These are phyloP conservation scores for Magnusiomyces tetraspermus DNA, from an alignment of 1,139 yeast species.

Conservation along the genomic window DNA sequence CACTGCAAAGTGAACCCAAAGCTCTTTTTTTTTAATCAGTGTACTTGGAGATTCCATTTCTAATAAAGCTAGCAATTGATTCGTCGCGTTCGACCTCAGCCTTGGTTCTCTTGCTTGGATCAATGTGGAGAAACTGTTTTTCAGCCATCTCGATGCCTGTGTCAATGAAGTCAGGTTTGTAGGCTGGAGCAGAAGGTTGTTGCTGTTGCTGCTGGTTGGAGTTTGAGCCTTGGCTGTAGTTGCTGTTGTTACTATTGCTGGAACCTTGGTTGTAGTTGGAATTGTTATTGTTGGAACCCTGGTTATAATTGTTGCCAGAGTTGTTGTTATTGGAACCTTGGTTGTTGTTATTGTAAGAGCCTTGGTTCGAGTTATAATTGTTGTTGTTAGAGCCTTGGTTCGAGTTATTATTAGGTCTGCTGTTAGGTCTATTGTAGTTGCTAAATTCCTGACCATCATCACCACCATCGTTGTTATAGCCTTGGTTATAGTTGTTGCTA, in stretches of 20 bases:
- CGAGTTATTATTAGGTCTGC: not conserved
- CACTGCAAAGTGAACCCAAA: no score
- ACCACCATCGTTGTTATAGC: not conserved
- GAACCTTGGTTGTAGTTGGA: not conserved
- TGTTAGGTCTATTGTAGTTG: not conserved
- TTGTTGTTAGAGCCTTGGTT: not conserved
- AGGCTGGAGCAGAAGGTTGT: constrained; percentile 2
- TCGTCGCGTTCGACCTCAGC: constrained; percentile 19
- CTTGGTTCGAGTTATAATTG: not conserved
- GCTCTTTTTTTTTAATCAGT: no score
- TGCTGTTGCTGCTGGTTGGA: not conserved
- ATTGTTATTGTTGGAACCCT: not conserved
- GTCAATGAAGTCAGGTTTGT: constrained; percentile 19
- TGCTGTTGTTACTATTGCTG: not conserved
- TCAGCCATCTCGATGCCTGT: constrained; percentile 25
- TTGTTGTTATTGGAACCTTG: not conserved
- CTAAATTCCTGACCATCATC: not conserved
- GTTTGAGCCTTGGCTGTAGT: not conserved
- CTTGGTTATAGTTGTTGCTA: not conserved
- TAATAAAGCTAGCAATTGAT: constrained; percentile 17
- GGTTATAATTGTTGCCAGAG: not conserved
- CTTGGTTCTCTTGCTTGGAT: constrained; percentile 2
- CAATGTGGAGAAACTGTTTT: constrained; percentile 18
- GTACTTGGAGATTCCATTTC: constrained; percentile 1
- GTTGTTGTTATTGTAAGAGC: not conserved